Base-by-base conservation (phyloP, 306 rosid species). In the Citrullus amarus region DNA sequence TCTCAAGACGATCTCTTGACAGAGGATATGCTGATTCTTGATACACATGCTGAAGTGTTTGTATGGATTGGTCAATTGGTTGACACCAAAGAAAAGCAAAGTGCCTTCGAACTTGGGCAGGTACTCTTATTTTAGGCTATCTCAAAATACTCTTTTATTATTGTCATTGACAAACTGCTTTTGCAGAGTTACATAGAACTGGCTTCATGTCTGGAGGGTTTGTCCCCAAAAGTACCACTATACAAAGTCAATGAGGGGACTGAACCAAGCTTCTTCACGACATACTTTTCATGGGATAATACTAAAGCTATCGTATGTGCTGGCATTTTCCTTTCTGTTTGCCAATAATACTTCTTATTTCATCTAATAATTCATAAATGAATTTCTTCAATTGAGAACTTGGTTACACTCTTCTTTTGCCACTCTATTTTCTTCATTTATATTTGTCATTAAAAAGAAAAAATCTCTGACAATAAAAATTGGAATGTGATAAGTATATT, bases 1-100 rank as follows among this genome's bases (percentile, higher is more conserved):
- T 82, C 93, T 83, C 99, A 96, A 86, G 99, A 96, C 30, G 99
- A 96, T 88, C 90, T 96, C 84, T 89, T 93, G 97, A 93, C 99
- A 63, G 99, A 96, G 87, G 99, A 96, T 75, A 82, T 90, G 63
- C 90, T 89, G 83, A 83, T 93, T 80, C 84, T 96, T 84, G 93
- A 96, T 87, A 87, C 91, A 78, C 94, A 90, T 83, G 83, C 96
- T 4, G 93, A 91, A 75, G 89, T 93, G 83, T 89, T 91, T 79
- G 89, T 96, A 73, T 93, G 99, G 99, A 89, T 96, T 48, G 99
- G 99, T 77, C 96, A 92, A 80, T 86, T 86, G 84, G 87, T 91
- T 76, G 89, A 91, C 73, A 84, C 86, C 72, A 90, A 91, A 81
- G 89, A 78, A 81, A 91, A 84, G 87, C 34, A 79, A 84, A 83